These are phyloP conservation scores for Aureobasidium zeae DNA, from an alignment of 2,329 filamentous ascomycete species.

Conservation along the genomic window DNA sequence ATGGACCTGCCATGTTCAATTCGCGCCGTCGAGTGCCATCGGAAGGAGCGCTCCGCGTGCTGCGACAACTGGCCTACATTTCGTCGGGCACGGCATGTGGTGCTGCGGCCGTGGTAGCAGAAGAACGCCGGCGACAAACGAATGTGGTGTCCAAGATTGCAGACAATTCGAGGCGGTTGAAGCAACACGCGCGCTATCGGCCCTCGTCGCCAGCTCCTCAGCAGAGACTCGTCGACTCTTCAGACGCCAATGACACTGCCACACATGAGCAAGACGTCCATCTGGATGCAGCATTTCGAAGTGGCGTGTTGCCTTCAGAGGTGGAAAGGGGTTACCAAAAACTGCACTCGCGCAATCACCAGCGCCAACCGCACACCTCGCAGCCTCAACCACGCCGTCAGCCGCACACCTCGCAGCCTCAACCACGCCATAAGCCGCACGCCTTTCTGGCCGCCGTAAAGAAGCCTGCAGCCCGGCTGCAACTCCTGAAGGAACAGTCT, in stretches of 20 bases:
- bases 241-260: not conserved
- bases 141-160: conserved; percentile 27
- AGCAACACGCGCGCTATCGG: conserved; percentile 15
- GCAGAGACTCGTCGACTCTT: not conserved
- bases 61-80: conserved; percentile 33
- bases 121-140: conserved; percentile 29
- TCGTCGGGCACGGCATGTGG: conserved; percentile 31
- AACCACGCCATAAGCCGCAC: not conserved
- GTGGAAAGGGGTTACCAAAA: conserved; percentile 12
- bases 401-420: not conserved
- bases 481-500: no score
- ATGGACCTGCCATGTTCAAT: conserved; percentile 24
- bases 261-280: not conserved
- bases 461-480: no score
- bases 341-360: not conserved
- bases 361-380: not conserved
- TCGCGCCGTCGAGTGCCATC: conserved; percentile 29
- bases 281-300: conserved; percentile 5
- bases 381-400: not conserved
- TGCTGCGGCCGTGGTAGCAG: conserved; percentile 28
- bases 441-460: not conserved
- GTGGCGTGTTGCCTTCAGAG: conserved; percentile 2
- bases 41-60: conserved; percentile 27
- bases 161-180: conserved; percentile 24
- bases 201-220: not conserved